Percentiles rank a stretch among this genome's conserved stretches.
phyloP scores from a whole-genome alignment of 1,284 basidiomycete genomes.

The Cryptococcus sp. region DNA sequence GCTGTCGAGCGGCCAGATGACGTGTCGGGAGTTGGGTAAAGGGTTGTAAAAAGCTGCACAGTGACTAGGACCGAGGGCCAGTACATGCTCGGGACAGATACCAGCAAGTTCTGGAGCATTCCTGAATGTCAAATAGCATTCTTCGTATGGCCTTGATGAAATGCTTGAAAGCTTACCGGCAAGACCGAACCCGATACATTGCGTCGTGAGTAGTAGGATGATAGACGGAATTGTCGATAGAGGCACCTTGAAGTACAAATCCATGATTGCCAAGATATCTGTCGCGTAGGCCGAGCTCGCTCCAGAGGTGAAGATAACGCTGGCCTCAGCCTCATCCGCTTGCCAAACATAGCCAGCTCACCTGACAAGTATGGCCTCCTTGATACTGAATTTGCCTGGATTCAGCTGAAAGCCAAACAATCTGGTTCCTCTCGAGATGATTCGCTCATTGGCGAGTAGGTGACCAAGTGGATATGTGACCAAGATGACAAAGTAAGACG shows the following conservation, averaged over 20 bases:
- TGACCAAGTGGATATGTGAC: slow-evolving; percentile 51
- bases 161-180: slow-evolving; percentile 39
- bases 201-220: slow-evolving; percentile 55
- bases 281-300: slow-evolving; percentile 48
- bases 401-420: slow-evolving; percentile 48
- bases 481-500: slow-evolving; percentile 55
- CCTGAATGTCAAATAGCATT: slow-evolving; percentile 25
- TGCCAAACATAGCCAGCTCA: slow-evolving; percentile 7
- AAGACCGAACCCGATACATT: slow-evolving; percentile 55
- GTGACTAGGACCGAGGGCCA: slow-evolving; percentile 52
- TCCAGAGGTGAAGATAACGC: slow-evolving; percentile 52
- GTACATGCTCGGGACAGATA: slow-evolving; percentile 44
- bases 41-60: slow-evolving; percentile 52
- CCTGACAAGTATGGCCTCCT: slow-evolving; percentile 47
- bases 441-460: slow-evolving; percentile 36
- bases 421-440: slow-evolving; percentile 23
- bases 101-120: slow-evolving; percentile 47
- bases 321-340: slow-evolving; percentile 10
- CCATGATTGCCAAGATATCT: slow-evolving; percentile 51
- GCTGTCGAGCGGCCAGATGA: slow-evolving; percentile 14
- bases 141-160: not conserved
- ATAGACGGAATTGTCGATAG: slow-evolving; percentile 48
- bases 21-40: slow-evolving; percentile 45
- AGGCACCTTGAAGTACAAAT: slow-evolving; percentile 48
- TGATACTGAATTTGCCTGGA: slow-evolving; percentile 52